Evolutionary conservation across 2,329 filamentous ascomycete species (phyloP).

Genomic region (Hypoxylon sp.): DNA sequence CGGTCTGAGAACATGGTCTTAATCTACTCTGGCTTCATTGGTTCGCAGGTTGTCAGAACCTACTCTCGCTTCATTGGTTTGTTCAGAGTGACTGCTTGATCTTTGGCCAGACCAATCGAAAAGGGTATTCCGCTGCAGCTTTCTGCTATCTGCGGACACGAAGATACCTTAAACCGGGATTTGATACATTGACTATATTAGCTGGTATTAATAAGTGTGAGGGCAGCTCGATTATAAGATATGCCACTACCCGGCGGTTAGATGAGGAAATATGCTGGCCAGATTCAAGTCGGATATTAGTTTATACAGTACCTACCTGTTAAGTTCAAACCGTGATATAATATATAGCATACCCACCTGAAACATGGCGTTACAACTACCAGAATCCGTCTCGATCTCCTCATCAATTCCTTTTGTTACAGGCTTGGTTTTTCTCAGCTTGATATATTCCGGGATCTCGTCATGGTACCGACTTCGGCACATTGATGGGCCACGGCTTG

Average conservation of each 20-base stretch:
- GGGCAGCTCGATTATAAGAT: conserved; percentile 14
- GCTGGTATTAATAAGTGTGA: neutral
- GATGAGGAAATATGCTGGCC: neutral
- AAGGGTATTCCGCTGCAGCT: conserved; percentile 3
- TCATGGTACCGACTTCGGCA: conserved; percentile 58
- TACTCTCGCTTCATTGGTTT: neutral
- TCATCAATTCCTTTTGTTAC: conserved; percentile 5
- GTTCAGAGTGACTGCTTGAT: neutral
- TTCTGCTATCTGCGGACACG: neutral
- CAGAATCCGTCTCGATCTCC: conserved; percentile 13
- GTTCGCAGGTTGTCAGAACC: neutral
- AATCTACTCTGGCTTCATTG: neutral
- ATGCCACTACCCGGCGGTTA: neutral
- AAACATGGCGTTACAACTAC: conserved; percentile 22
- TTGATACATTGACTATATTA: neutral
- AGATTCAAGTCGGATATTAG: neutral
- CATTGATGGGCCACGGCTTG: conserved; percentile 58
- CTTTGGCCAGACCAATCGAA: neutral
- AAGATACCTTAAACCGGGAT: neutral
- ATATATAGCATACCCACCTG: neutral
- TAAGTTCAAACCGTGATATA: neutral
- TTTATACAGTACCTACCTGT: neutral
- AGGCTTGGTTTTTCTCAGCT: conserved; percentile 6
- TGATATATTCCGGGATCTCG: conserved; percentile 45
- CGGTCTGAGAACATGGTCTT: neutral